Percentiles rank a stretch among this genome's conserved stretches.
These are phyloP conservation scores for Talaromyces sp. DNA, from an alignment of 2,329 filamentous ascomycete genomes.

Conservation along the genomic window DNA sequence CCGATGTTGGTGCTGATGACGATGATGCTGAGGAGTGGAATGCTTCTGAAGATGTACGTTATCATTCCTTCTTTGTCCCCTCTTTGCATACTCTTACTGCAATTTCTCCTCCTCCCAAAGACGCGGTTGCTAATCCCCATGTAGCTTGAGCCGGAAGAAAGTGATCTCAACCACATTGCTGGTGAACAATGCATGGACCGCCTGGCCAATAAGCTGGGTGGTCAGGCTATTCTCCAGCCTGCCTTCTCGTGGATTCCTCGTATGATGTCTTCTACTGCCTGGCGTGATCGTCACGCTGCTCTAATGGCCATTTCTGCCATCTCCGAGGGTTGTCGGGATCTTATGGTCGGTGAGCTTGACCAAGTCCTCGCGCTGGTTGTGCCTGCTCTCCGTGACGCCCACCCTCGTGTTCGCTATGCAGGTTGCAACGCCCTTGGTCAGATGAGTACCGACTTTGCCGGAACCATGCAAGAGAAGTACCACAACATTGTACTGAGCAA, in stretches of 20 bases:
- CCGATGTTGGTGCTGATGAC: conserved; percentile 90
- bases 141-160: conserved; percentile 90
- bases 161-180: conserved; percentile 94
- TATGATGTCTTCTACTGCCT: conserved; percentile 95
- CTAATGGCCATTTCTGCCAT: conserved; percentile 99
- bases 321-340: conserved; percentile 91
- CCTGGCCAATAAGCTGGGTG: conserved; percentile 93
- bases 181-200: conserved; percentile 99
- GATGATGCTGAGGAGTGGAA: conserved; percentile 96
- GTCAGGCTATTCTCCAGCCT: conserved; percentile 85
- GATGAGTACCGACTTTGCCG: conserved; percentile 99
- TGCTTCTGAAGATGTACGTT: conserved; percentile 79
- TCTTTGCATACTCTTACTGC: neutral
- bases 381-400: conserved; percentile 83
- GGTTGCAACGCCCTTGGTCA: conserved; percentile 98
- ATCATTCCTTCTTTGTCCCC: neutral
- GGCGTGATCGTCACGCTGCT: conserved; percentile 93
- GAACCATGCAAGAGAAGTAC: conserved; percentile 96
- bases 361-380: conserved; percentile 95
- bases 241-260: conserved; percentile 96
- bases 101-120: conserved; percentile 22
- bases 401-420: conserved; percentile 94
- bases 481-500: conserved; percentile 84
- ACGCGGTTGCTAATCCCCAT: conserved; percentile 25
- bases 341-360: conserved; percentile 93